Percentiles rank a stretch among this genome's conserved stretches.
These are phyloP conservation scores for Endothia cerciana DNA, from an alignment of 2,329 filamentous ascomycete genomes.

Conservation along the genomic window DNA sequence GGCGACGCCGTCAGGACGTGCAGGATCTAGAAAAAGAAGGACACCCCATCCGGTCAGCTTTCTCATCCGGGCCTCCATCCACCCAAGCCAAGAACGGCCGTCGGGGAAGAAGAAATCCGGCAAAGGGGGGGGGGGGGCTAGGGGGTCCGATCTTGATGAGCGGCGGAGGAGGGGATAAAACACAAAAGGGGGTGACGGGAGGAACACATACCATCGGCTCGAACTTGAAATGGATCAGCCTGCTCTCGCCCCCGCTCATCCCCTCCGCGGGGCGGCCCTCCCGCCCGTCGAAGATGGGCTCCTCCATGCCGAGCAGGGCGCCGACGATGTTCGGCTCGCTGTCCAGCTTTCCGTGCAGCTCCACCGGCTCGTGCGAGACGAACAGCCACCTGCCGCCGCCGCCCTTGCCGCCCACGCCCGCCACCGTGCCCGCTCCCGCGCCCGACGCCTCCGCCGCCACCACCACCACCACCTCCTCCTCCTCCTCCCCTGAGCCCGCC, in stretches of 20 bases:
- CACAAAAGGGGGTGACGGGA: background rate
- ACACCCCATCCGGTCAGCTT: background rate
- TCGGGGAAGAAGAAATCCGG: too few relatives aligned
- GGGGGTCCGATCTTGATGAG: too few relatives aligned
- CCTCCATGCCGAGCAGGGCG: constrained; percentile 47
- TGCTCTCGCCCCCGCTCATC: constrained; percentile 40
- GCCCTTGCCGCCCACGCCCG: constrained; percentile 81
- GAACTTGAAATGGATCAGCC: constrained; percentile 83
- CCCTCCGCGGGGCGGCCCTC: constrained; percentile 30
- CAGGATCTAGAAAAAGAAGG: constrained; percentile 68
- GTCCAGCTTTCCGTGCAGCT: constrained; percentile 32
- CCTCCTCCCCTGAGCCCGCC: background rate
- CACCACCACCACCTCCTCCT: constrained; percentile 17
- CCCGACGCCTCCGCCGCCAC: constrained; percentile 30
- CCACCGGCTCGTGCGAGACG: constrained; percentile 79
- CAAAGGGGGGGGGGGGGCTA: too few relatives aligned
- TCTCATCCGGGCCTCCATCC: background rate
- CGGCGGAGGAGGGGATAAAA: too few relatives aligned
- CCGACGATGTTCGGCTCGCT: constrained; percentile 30
- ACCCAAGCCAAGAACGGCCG: background rate
- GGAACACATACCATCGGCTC: constrained; percentile 78
- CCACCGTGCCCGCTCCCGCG: constrained; percentile 50
- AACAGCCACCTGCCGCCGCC: constrained; percentile 84
- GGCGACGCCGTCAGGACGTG: constrained; percentile 81
- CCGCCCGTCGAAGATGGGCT: constrained; percentile 27